phyloP scores from a whole-genome alignment of 2,329 filamentous ascomycete genomes.

The Triangularia verruculosa region DNA sequence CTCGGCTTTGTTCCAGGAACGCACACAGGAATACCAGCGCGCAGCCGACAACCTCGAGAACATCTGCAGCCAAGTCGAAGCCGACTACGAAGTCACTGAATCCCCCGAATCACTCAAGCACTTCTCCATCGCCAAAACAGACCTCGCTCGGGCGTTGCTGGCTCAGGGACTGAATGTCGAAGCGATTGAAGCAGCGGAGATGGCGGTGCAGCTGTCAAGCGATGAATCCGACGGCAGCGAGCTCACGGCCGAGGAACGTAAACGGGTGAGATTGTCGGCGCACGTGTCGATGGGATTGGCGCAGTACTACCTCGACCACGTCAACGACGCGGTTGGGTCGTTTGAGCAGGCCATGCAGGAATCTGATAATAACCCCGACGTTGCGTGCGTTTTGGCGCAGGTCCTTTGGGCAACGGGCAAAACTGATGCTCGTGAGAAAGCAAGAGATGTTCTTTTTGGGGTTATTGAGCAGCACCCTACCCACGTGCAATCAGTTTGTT shows the following conservation, averaged over 20 bases:
- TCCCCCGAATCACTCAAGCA: constrained; percentile 68
- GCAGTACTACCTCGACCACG: constrained; percentile 66
- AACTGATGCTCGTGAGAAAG: constrained; percentile 68
- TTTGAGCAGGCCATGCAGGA: constrained; percentile 80
- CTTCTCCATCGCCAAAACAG: constrained; percentile 80
- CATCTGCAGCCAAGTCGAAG: constrained; percentile 58
- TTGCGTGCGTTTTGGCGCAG: constrained; percentile 83
- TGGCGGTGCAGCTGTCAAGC: constrained; percentile 72
- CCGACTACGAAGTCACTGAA: constrained; percentile 81
- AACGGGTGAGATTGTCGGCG: constrained; percentile 74
- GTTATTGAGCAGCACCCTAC: constrained; percentile 70
- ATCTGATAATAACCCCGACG: constrained; percentile 72
- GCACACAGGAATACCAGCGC: constrained; percentile 64
- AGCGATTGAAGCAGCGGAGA: constrained; percentile 77
- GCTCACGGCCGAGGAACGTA: constrained; percentile 61
- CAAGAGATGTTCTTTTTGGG: constrained; percentile 75
- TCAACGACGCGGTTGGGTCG: constrained; percentile 69
- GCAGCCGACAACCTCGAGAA: constrained; percentile 61
- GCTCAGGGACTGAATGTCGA: constrained; percentile 61
- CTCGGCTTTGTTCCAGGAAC: constrained; percentile 75
- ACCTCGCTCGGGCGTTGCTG: constrained; percentile 80
- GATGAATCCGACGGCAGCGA: constrained; percentile 68
- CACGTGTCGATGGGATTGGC: constrained; percentile 84
- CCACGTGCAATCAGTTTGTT: constrained; percentile 74
- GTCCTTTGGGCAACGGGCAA: constrained; percentile 89